Evolutionary conservation across 2,329 filamentous ascomycete genomes (phyloP).

Genomic region (Emmonsia crescens): DNA sequence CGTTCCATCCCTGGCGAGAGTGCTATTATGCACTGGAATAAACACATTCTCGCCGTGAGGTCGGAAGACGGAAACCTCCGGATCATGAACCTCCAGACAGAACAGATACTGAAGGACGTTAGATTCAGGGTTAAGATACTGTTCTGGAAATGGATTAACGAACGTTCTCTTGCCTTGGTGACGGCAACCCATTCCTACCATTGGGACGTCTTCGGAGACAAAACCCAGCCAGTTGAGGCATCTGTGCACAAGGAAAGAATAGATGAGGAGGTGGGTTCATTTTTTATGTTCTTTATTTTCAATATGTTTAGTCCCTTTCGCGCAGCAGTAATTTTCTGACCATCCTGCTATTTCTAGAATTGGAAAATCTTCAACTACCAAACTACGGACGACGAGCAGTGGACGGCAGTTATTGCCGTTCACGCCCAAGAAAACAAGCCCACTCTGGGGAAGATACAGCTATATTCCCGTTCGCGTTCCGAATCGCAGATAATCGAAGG

Average conservation of each 20-base stretch:
- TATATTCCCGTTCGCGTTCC: slow-evolving; percentile 89
- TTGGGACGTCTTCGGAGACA: slow-evolving; percentile 89
- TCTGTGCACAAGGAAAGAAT: slow-evolving; percentile 93
- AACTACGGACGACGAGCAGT: slow-evolving; percentile 88
- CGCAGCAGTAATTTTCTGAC: neutral
- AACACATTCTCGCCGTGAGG: slow-evolving; percentile 92
- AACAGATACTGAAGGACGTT: slow-evolving; percentile 92
- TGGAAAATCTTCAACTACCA: slow-evolving; percentile 98
- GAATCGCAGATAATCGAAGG: slow-evolving; percentile 98
- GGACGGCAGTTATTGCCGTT: slow-evolving; percentile 97
- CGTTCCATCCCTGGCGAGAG: slow-evolving; percentile 98
- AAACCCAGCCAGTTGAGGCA: slow-evolving; percentile 62
- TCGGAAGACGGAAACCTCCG: slow-evolving; percentile 89
- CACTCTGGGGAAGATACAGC: slow-evolving; percentile 91
- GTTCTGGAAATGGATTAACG: slow-evolving; percentile 99
- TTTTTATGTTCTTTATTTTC: neutral
- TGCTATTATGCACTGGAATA: slow-evolving; percentile 98
- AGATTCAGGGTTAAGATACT: slow-evolving; percentile 95
- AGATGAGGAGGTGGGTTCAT: slow-evolving; percentile 45
- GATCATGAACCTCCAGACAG: slow-evolving; percentile 89
- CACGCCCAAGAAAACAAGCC: slow-evolving; percentile 62
- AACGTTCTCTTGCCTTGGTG: slow-evolving; percentile 76
- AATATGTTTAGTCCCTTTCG: no score
- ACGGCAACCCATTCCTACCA: slow-evolving; percentile 88
- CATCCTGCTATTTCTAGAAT: neutral